Evolutionary conservation across 2,329 filamentous ascomycete genomes (phyloP).

Genomic region (Ascochyta rabiei): DNA sequence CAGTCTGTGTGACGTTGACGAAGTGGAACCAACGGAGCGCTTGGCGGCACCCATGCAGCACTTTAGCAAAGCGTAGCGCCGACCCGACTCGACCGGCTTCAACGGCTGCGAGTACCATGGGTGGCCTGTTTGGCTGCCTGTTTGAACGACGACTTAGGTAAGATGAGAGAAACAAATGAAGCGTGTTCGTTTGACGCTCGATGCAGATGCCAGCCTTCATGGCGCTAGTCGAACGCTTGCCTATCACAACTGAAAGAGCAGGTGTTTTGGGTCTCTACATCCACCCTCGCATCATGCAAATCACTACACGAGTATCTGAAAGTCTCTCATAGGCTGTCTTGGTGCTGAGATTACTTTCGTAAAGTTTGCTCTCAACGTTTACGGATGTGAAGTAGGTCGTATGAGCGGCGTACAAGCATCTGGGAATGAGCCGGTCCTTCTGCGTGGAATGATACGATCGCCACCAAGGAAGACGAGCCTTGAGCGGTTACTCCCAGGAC

Average conservation of each 20-base stretch:
- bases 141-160: conserved; percentile 6
- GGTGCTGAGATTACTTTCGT: too few relatives aligned
- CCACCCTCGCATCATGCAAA: neutral
- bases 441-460: neutral
- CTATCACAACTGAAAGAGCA: neutral
- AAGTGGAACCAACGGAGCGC: conserved; percentile 5
- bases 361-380: neutral
- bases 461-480: neutral
- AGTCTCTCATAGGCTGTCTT: too few relatives aligned
- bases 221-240: neutral
- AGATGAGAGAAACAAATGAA: conserved; percentile 4
- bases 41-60: conserved; percentile 5
- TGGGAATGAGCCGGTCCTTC: neutral
- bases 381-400: neutral
- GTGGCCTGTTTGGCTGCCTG: neutral
- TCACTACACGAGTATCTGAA: neutral
- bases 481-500: conserved; percentile 2
- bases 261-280: neutral
- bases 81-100: neutral
- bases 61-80: conserved; percentile 3
- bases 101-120: conserved; percentile 5
- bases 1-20: conserved; percentile 8
- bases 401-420: neutral
- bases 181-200: conserved; percentile 1
- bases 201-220: neutral